Base-by-base conservation (phyloP, 2,329 filamentous ascomycete genomes). In the Alternaria triticimaculans region DNA sequence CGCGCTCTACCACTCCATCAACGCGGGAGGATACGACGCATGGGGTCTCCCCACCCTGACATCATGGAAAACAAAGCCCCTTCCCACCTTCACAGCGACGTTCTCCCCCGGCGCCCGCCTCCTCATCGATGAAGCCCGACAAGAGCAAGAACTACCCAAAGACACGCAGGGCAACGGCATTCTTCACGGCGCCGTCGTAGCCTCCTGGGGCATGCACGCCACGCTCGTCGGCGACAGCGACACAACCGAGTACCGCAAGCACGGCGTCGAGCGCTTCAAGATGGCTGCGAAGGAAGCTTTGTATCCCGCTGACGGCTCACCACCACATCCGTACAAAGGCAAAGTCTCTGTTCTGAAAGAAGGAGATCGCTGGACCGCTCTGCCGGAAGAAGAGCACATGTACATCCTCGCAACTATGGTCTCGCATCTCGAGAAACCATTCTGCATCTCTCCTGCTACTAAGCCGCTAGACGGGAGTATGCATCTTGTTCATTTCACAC, bases 211-310 rank as follows among this genome's bases (percentile, higher is more conserved):
- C 20, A 89, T 98, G 74, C 95, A 98, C 75, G 92, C 94, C 28
- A 89, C 90, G 45, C 86, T 98, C 4, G 93, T 98, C 21, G 94
- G 92, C 71, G 94, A 97, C 82, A 96, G 92, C 79, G 95, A 98
- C 79, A 96, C 94, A 0, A 84, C 87, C 0, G 90, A 89, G 68
- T 95, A 95, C 80, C 90, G 95, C 65, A 87, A 88, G 69, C 90
- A 91, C 73, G 95, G 95, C 12, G 84, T 85, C 30, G 88, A 91
- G 76, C 87, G 95, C 20, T 98, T 98, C 81, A 87, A 89, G 60
- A 93, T 97, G 87, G 94, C 93, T 0, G 94, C 93, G 0, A 86
- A 89, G 56, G 89, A 93, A 72, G 86, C 95, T 8, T 81, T 97
- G n/a, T 86, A 82, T 51, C 88, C 87, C 0, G 75, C 82, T 0